Evolutionary conservation across 169 alveolate species (phyloP), one percentile per base, ranked within the genome.

Genomic region (Plasmodium vivax): DNA sequence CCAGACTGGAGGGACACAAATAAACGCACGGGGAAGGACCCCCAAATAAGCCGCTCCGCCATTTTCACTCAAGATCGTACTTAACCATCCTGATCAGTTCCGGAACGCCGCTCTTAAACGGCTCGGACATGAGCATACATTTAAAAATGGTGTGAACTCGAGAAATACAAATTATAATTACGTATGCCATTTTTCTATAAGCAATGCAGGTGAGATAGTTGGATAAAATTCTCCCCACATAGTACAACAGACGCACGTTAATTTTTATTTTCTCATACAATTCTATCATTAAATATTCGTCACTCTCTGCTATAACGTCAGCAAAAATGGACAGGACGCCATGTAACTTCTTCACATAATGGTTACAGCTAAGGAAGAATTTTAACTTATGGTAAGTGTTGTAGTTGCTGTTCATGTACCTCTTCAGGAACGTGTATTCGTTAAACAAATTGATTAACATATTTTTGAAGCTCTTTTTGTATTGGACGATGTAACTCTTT

Each of bases 181-280:
- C 68, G 62, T 92, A 73, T 72, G 58, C 82, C 32, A 73, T 16
- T 81, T 32, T 92, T 73, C 2, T 68, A 82, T 92, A 92, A 82
- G 95, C 95, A 51, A 92, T 92, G 19, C 95, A 92, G 10, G 95
- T 92, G 62, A 83, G 38, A 82, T 92, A 82, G 79, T 92, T 92
- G 27, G 92, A 92, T 47, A 92, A 71, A 27, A 82, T 73, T 92
- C 95, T 81, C 43, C 91, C 95, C 2, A 92, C 85, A 73, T 92
- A 92, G 71, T 83, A 92, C 30, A 82, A 51, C 51, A 92, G 77
- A 51, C 92, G 72, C 45, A 82, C 23, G 77, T 83, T 92, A 10
- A 68, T 34, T 73, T 79, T 92, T 92, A 92, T 47, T 73, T 92
- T 82, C 7, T 36, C 51, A 58, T 92, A 92, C 75, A 92, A 92